Percentiles rank a stretch among this genome's conserved stretches.
phyloP scores from a whole-genome alignment of 139 green algal genomes.

The Gonium pectorale region DNA sequence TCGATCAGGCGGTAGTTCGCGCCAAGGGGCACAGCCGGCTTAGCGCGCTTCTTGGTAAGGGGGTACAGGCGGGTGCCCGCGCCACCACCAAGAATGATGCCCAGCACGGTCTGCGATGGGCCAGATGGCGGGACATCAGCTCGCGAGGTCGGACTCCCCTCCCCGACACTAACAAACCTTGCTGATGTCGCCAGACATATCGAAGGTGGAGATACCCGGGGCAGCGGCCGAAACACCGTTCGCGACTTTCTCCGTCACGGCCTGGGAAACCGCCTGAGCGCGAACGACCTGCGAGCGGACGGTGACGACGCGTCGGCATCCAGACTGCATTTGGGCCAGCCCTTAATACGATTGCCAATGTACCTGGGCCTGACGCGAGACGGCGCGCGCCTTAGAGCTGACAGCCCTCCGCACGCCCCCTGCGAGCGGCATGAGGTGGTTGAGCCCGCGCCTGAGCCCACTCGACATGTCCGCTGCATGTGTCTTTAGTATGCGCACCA shows the following conservation, averaged over 20 bases:
- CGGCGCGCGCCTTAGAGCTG: background rate
- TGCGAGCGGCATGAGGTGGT: slow-evolving; percentile 9
- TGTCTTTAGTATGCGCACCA: background rate
- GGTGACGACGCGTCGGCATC: too few species aligned
- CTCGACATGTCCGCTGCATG: too few species aligned
- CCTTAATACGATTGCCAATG: too few species aligned
- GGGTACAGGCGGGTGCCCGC: slow-evolving; percentile 97
- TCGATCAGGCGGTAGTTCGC: slow-evolving; percentile 99
- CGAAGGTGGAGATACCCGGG: background rate
- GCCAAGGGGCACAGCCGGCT: slow-evolving; percentile 98
- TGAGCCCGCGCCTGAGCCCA: background rate
- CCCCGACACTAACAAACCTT: slow-evolving; percentile 13
- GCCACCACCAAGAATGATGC: slow-evolving; percentile 97
- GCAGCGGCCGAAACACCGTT: background rate
- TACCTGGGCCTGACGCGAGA: slow-evolving; percentile 23
- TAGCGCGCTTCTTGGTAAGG: slow-evolving; percentile 98
- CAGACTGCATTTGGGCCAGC: too few species aligned
- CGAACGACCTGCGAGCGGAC: slow-evolving; percentile 22
- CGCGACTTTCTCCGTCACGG: background rate
- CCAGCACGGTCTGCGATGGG: slow-evolving; percentile 88
- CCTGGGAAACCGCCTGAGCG: slow-evolving; percentile 11
- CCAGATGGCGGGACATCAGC: background rate
- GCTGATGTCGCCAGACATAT: slow-evolving; percentile 23
- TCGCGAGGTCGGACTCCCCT: background rate
- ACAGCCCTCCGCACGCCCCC: slow-evolving; percentile 13